These are phyloP conservation scores for Sarcomyxa edulis DNA, from an alignment of 768 basidiomycete species.

Conservation along the genomic window DNA sequence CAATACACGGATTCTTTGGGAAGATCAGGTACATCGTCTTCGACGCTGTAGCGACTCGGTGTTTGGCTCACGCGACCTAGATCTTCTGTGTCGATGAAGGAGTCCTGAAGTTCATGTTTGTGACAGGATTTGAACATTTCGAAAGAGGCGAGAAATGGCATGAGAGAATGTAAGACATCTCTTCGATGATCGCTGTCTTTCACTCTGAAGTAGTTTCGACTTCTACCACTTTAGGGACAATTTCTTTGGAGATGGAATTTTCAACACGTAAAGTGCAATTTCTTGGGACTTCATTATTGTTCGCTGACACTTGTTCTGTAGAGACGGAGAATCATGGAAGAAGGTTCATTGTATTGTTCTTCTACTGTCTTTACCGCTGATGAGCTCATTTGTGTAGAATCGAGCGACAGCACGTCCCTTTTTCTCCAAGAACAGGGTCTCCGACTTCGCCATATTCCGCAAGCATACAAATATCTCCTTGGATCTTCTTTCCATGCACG, in stretches of 20 bases:
- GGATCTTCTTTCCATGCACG: slow-evolving; percentile 20
- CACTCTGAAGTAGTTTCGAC: too few relatives aligned
- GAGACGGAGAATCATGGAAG: neutral
- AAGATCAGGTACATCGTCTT: too few relatives aligned
- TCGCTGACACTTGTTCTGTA: neutral
- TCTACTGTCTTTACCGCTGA: neutral
- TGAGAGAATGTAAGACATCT: too few relatives aligned
- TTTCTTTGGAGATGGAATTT: too few relatives aligned
- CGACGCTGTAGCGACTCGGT: too few relatives aligned
- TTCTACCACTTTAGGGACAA: neutral
- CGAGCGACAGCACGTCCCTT: slow-evolving; percentile 48
- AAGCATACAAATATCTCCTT: slow-evolving; percentile 31
- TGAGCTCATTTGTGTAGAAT: slow-evolving; percentile 24
- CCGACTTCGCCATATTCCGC: slow-evolving; percentile 35
- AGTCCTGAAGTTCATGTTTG: too few relatives aligned
- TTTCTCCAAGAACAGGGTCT: slow-evolving; percentile 34
- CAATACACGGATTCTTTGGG: neutral
- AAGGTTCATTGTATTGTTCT: neutral
- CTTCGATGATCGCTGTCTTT: too few relatives aligned
- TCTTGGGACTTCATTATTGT: neutral
- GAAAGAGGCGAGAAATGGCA: too few relatives aligned
- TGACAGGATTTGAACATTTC: too few relatives aligned
- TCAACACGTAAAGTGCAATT: too few relatives aligned
- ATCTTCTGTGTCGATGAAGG: slow-evolving; percentile 1
- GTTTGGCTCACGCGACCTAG: neutral